phyloP scores from a whole-genome alignment of 768 basidiomycete species.

The Boletus eberwhitei region DNA sequence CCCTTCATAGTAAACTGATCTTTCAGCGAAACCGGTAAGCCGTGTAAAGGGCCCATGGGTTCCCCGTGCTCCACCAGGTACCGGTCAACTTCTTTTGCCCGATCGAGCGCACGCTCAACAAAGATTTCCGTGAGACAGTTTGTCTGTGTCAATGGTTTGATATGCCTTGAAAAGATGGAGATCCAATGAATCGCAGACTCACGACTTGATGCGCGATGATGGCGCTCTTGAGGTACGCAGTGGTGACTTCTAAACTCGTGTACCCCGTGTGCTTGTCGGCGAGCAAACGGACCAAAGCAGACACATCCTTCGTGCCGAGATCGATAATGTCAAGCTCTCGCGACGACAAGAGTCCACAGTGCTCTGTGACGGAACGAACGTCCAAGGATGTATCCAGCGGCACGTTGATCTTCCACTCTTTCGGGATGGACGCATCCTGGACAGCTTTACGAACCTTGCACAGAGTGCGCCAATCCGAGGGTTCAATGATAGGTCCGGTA shows the following conservation, averaged over 20 bases:
- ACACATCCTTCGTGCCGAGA: constrained; percentile 27
- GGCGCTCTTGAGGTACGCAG: constrained; percentile 29
- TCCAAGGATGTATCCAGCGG: constrained; percentile 17
- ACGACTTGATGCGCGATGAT: constrained; percentile 27
- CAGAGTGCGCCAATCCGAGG: constrained; percentile 20
- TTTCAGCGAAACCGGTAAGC: constrained; percentile 40
- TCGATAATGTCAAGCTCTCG: constrained; percentile 21
- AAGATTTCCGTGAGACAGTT: constrained; percentile 30
- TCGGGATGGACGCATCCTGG: constrained; percentile 25
- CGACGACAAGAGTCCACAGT: constrained; percentile 22
- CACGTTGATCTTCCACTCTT: constrained; percentile 19
- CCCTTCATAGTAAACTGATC: constrained; percentile 62
- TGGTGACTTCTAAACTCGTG: constrained; percentile 27
- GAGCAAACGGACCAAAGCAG: constrained; percentile 20
- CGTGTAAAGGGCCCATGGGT: constrained; percentile 45
- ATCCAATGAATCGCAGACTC: constrained; percentile 2
- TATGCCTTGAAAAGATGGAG: background rate
- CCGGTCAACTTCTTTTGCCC: constrained; percentile 25
- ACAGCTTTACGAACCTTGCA: constrained; percentile 16
- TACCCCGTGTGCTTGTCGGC: constrained; percentile 19
- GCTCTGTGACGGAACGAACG: constrained; percentile 19
- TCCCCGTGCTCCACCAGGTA: constrained; percentile 18
- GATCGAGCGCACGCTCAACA: constrained; percentile 23
- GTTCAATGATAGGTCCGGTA: background rate
- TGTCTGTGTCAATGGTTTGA: constrained; percentile 11